phyloP scores from a whole-genome alignment of 805 yeast species.

The Wickerhamomyces strasburgensis region DNA sequence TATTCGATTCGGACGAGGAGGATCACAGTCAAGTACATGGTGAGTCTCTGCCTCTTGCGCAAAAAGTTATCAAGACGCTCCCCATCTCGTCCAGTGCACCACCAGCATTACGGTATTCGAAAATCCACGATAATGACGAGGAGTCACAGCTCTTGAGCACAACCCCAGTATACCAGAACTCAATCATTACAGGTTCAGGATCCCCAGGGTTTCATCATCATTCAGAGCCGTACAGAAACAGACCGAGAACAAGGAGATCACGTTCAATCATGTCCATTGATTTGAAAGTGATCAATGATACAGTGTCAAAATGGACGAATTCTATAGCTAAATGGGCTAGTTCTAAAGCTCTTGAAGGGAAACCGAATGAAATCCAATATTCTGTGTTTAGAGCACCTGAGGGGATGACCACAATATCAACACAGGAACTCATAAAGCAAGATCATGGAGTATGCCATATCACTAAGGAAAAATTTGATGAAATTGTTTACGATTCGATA shows the following conservation, averaged over 20 bases:
- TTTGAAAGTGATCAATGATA: slow-evolving; percentile 16
- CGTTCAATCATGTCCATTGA: slow-evolving; percentile 23
- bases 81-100: slow-evolving; percentile 15
- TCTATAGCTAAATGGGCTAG: slow-evolving; percentile 26
- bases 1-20: slow-evolving; percentile 2
- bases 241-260: slow-evolving; percentile 11
- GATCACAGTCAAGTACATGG: slow-evolving; percentile 4
- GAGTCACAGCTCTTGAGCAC: slow-evolving; percentile 4
- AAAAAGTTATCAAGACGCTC: slow-evolving; percentile 7
- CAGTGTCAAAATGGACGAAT: slow-evolving; percentile 25
- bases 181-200: too few relatives aligned
- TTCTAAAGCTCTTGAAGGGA: slow-evolving; percentile 13
- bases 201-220: neutral
- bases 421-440: slow-evolving; percentile 24
- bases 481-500: slow-evolving; percentile 38
- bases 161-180: neutral
- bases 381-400: slow-evolving; percentile 53
- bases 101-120: neutral
- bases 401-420: too few relatives aligned
- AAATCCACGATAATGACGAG: slow-evolving; percentile 5
- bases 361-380: slow-evolving; percentile 44
- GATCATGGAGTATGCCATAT: too few relatives aligned
- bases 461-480: slow-evolving; percentile 29
- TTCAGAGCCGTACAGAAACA: neutral
- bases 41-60: neutral